These are phyloP conservation scores for Dissophora ornata DNA, from an alignment of 192 early-diverging fungal species.

Conservation along the genomic window DNA sequence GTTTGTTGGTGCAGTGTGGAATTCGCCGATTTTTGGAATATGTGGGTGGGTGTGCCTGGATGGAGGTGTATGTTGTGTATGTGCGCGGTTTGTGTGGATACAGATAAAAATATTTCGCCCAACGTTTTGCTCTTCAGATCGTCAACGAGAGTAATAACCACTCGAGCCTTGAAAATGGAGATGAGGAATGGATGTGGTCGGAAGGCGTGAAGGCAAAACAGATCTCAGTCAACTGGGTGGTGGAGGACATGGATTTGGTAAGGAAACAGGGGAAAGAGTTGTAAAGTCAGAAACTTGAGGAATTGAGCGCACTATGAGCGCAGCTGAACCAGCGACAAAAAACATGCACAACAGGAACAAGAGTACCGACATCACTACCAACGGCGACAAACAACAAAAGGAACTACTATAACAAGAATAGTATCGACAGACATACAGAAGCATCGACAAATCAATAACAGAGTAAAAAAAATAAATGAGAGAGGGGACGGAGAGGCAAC, in stretches of 20 bases:
- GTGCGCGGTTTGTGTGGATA: background rate
- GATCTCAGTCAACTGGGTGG: background rate
- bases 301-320: too few species aligned
- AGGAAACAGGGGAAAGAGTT: background rate
- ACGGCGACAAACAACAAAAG: background rate
- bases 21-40: background rate
- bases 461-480: too few species aligned
- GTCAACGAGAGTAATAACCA: too few species aligned
- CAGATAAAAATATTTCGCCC: constrained; percentile 10
- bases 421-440: background rate
- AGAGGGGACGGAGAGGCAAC: too few species aligned
- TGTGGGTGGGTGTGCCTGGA: too few species aligned
- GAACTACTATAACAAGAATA: background rate
- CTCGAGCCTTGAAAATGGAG: too few species aligned
- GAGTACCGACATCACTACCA: too few species aligned
- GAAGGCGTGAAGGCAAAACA: background rate
- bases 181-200: constrained; percentile 14
- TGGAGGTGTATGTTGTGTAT: background rate
- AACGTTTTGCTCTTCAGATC: too few species aligned
- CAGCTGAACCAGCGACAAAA: too few species aligned
- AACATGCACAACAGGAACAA: too few species aligned
- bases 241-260: background rate
- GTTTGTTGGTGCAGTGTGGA: constrained; percentile 14
- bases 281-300: background rate
- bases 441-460: background rate